Conservation (phyloP, 805 yeast genomes). For the Teunomyces kruisii region DNA sequence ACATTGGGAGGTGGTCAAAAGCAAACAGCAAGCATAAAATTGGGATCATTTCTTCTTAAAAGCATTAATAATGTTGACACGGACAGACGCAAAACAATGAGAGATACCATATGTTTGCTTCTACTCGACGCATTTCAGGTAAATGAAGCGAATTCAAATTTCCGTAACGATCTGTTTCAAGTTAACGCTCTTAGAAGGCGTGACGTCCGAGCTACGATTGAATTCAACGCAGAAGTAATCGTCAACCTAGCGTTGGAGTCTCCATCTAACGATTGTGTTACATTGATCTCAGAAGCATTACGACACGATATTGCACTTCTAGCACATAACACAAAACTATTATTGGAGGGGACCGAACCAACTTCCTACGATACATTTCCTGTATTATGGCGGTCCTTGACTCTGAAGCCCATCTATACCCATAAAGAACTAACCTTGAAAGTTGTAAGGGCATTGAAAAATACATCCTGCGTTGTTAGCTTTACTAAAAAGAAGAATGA, state of each 20-base stretch:
- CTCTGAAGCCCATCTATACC: slow-evolving; percentile 14
- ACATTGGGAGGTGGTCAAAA: slow-evolving; percentile 49
- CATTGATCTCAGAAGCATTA: slow-evolving; percentile 13
- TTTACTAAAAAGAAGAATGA: slow-evolving; percentile 24
- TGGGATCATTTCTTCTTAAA: slow-evolving; percentile 48
- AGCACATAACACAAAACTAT: slow-evolving; percentile 23
- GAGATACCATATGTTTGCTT: slow-evolving; percentile 1
- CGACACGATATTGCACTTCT: slow-evolving; percentile 20
- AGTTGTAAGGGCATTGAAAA: slow-evolving; percentile 14
- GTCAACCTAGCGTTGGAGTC: slow-evolving; percentile 18
- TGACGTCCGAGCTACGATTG: slow-evolving; percentile 51
- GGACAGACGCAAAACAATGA: neutral
- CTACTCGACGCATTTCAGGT: slow-evolving; percentile 18
- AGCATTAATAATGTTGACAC: neutral
- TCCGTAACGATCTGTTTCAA: slow-evolving; percentile 24
- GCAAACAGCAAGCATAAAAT: slow-evolving; percentile 52
- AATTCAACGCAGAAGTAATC: slow-evolving; percentile 39
- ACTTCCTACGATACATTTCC: slow-evolving; percentile 35
- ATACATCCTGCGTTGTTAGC: slow-evolving; percentile 17
- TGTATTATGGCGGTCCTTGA: slow-evolving; percentile 25
- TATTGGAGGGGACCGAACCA: slow-evolving; percentile 20
- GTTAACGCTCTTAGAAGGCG: slow-evolving; percentile 39
- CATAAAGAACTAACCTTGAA: slow-evolving; percentile 11
- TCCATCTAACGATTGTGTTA: slow-evolving; percentile 7
- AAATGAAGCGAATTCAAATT: slow-evolving; percentile 12